Percentiles rank a stretch among this genome's conserved stretches.
These are phyloP conservation scores for Mycena albidolilacea DNA, from an alignment of 768 basidiomycete species.

Conservation along the genomic window DNA sequence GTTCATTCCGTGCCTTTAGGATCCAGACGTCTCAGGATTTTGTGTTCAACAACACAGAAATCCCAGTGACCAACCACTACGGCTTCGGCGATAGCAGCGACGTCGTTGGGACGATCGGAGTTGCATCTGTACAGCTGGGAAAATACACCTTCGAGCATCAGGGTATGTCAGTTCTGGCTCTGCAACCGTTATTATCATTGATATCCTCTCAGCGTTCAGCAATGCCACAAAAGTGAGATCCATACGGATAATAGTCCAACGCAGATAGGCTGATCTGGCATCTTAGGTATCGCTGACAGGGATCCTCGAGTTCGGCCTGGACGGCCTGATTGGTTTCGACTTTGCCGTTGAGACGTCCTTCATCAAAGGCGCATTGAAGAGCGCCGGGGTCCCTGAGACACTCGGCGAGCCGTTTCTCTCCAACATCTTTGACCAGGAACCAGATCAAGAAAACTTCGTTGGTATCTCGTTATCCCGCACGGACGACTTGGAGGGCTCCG, in stretches of 20 bases:
- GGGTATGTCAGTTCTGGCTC: not conserved
- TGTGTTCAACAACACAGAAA: too few species aligned
- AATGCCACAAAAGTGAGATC: not conserved
- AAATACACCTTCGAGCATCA: not conserved
- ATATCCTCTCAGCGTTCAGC: not conserved
- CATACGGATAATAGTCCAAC: too few species aligned
- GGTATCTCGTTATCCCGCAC: conserved; percentile 13
- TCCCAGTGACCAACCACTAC: too few species aligned
- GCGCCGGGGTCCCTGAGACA: not conserved
- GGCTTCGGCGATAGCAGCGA: too few species aligned
- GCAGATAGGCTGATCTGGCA: not conserved
- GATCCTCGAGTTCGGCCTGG: not conserved
- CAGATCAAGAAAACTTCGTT: conserved; percentile 14
- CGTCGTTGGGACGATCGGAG: too few species aligned
- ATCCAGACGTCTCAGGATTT: too few species aligned
- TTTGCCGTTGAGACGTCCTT: not conserved
- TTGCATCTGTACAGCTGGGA: not conserved
- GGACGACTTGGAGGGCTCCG: conserved; percentile 11
- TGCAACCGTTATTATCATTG: not conserved
- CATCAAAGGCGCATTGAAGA: not conserved
- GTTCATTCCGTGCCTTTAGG: not conserved
- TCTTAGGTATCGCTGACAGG: not conserved
- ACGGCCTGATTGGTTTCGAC: not conserved
- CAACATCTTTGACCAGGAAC: conserved; percentile 21
- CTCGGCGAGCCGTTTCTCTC: conserved; percentile 20